Evolutionary conservation across 768 basidiomycete species (phyloP).

Genomic region (Mycena maculata): DNA sequence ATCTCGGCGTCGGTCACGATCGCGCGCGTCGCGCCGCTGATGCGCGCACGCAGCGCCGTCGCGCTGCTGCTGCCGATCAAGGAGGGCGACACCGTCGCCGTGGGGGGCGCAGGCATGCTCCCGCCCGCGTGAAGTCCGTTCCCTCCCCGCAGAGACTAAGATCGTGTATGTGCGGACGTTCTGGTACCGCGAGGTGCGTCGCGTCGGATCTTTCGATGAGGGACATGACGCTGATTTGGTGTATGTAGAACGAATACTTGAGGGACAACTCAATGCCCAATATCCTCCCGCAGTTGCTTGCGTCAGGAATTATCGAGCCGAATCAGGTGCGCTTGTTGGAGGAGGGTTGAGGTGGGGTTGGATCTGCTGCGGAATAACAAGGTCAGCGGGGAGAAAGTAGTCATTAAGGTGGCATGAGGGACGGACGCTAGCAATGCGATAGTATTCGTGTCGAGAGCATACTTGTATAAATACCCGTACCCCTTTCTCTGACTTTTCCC

Average conservation of each 20-base stretch:
- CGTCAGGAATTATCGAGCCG: conserved; percentile 53
- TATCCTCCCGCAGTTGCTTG: conserved; percentile 57
- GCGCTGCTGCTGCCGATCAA: conserved; percentile 49
- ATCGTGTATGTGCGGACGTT: conserved; percentile 48
- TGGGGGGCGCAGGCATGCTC: conserved; percentile 19
- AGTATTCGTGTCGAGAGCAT: too few species aligned
- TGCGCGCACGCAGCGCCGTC: conserved; percentile 39
- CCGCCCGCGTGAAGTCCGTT: conserved; percentile 16
- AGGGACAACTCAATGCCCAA: conserved; percentile 58
- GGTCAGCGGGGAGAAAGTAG: conserved; percentile 62
- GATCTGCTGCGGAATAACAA: conserved; percentile 59
- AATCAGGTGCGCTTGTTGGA: conserved; percentile 54
- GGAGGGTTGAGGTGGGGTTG: conserved; percentile 55
- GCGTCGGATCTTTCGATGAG: not conserved
- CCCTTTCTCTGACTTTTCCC: too few species aligned
- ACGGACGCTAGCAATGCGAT: too few species aligned
- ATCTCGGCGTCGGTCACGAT: conserved; percentile 46
- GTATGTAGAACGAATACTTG: conserved; percentile 52
- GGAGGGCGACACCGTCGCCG: conserved; percentile 30
- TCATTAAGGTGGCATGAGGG: conserved; percentile 49
- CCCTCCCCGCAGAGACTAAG: conserved; percentile 42
- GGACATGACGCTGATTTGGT: not conserved
- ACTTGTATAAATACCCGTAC: too few species aligned
- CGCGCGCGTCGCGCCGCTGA: conserved; percentile 39
- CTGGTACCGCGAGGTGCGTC: conserved; percentile 9